These are phyloP conservation scores for Pistacia vera DNA, from an alignment of 345 rosid species.

Conservation along the genomic window DNA sequence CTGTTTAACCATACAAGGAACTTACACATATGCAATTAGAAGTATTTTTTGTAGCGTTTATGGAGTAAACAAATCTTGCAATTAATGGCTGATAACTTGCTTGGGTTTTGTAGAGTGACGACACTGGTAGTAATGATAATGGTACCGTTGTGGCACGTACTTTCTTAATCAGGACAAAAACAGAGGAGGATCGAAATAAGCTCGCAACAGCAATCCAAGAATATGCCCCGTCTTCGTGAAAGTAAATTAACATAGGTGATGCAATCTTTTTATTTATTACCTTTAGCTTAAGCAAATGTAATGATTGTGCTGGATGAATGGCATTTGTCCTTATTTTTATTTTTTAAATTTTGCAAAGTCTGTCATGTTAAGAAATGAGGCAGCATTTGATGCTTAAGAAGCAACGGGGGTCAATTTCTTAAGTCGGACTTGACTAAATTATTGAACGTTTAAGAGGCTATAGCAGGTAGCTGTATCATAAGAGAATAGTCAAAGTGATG, in stretches of 20 bases:
- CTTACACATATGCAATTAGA: neutral
- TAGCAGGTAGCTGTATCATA: conserved; percentile 26
- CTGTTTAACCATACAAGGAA: neutral
- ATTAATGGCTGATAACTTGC: neutral
- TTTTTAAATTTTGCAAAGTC: conserved; percentile 25
- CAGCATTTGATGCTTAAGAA: conserved; percentile 14
- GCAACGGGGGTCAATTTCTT: conserved; percentile 23
- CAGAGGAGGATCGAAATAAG: conserved; percentile 74
- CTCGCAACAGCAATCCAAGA: conserved; percentile 79
- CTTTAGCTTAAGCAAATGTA: conserved; percentile 14
- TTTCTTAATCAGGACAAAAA: conserved; percentile 74
- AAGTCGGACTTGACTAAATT: conserved; percentile 6
- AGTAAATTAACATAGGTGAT: neutral
- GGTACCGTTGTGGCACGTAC: conserved; percentile 65
- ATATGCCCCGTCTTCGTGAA: conserved; percentile 71
- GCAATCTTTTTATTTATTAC: neutral
- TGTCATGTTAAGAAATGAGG: conserved; percentile 13
- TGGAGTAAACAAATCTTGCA: neutral
- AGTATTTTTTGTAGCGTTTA: neutral
- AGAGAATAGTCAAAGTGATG: conserved; percentile 6
- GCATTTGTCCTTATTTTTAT: neutral
- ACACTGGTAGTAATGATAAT: conserved; percentile 46
- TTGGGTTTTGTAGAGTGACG: conserved; percentile 54
- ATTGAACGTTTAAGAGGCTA: conserved; percentile 20
- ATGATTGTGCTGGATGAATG: conserved; percentile 7